These are phyloP conservation scores for Plantago coronopus DNA, from an alignment of 305 asterid genomes.

Conservation along the genomic window DNA sequence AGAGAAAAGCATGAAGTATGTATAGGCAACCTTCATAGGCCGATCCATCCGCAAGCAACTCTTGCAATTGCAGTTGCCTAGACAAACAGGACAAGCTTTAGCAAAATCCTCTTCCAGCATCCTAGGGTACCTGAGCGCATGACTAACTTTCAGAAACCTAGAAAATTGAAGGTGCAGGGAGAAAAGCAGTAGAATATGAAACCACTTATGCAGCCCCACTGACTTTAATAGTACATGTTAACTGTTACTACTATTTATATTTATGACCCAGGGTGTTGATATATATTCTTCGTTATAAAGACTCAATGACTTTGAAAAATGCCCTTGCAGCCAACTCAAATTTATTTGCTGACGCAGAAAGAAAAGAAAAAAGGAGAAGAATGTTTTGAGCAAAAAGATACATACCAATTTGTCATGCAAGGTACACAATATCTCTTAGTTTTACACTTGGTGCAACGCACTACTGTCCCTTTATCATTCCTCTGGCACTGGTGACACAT, in stretches of 20 bases:
- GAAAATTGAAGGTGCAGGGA: not conserved
- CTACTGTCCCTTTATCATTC: constrained; percentile 67
- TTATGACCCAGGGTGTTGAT: not conserved
- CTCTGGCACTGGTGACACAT: constrained; percentile 83
- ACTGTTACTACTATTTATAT: not conserved
- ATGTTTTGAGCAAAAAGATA: constrained; percentile 13
- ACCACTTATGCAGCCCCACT: not conserved
- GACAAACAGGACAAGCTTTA: constrained; percentile 68
- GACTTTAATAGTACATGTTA: not conserved
- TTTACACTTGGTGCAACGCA: constrained; percentile 49
- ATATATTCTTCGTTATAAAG: not conserved
- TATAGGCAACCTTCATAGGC: constrained; percentile 43
- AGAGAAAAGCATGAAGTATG: not conserved
- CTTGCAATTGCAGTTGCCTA: constrained; percentile 68
- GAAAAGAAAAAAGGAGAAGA: constrained; percentile 2
- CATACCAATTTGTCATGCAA: constrained; percentile 66
- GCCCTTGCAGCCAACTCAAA: not conserved
- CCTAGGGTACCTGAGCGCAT: constrained; percentile 59
- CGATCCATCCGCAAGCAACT: constrained; percentile 56
- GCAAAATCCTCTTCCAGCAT: constrained; percentile 57
- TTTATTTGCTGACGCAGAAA: not conserved
- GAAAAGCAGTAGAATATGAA: not conserved
- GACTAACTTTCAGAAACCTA: constrained; percentile 19
- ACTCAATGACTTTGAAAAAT: not conserved
- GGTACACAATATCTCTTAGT: constrained; percentile 56